phyloP scores from a whole-genome alignment of 352 stramenopile species.

The Globisporangium echinulatum region DNA sequence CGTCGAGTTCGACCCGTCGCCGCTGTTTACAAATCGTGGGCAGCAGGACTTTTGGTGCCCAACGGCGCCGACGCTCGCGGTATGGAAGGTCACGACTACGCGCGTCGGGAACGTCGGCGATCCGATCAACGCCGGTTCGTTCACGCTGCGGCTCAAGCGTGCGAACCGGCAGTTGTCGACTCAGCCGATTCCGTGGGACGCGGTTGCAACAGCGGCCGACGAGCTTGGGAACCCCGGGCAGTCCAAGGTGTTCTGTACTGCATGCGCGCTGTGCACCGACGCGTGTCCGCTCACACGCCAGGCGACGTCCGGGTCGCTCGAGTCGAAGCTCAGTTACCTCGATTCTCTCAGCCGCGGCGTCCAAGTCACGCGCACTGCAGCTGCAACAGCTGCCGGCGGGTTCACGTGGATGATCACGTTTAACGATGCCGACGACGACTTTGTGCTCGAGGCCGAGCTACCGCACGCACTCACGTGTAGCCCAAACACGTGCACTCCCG shows the following conservation, averaged over 20 bases:
- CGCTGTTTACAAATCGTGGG: slow-evolving; percentile 55
- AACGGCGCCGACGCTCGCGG: slow-evolving; percentile 32
- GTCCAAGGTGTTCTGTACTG: slow-evolving; percentile 61
- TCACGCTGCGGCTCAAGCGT: slow-evolving; percentile 45
- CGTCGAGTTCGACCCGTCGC: slow-evolving; percentile 68
- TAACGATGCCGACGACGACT: slow-evolving; percentile 80
- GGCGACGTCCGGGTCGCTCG: slow-evolving; percentile 56
- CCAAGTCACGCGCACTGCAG: slow-evolving; percentile 60
- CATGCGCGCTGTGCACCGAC: slow-evolving; percentile 33
- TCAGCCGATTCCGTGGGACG: slow-evolving; percentile 91
- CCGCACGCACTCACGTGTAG: slow-evolving; percentile 20
- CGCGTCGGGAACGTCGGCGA: slow-evolving; percentile 19
- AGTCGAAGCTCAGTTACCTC: slow-evolving; percentile 64
- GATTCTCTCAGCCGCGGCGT: slow-evolving; percentile 46
- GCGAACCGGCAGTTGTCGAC: slow-evolving; percentile 37
- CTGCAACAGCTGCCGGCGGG: slow-evolving; percentile 28
- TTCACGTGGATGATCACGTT: slow-evolving; percentile 91
- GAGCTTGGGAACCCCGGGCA: slow-evolving; percentile 44
- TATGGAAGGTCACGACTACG: slow-evolving; percentile 48
- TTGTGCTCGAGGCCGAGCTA: slow-evolving; percentile 31
- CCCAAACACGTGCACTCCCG: slow-evolving; percentile 16
- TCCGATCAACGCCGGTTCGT: slow-evolving; percentile 46
- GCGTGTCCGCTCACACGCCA: slow-evolving; percentile 27
- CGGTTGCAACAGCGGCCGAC: slow-evolving; percentile 74
- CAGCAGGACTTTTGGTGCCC: slow-evolving; percentile 67